Base-by-base conservation (phyloP, 208 protist species). In the Leishmania major region DNA sequence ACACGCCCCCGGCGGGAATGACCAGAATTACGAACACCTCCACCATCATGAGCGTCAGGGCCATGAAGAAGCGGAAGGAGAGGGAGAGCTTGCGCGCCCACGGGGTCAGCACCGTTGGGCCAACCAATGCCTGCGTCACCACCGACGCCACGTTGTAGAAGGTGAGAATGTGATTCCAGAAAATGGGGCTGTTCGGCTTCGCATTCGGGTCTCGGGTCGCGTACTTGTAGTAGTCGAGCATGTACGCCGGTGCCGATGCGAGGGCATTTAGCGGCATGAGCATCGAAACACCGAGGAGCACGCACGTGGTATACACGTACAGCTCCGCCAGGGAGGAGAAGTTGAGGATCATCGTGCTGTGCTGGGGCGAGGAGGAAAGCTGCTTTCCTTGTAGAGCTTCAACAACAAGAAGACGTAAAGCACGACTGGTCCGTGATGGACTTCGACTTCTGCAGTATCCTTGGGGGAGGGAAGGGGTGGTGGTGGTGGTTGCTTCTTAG, bases 231-330 rank as follows among this genome's bases (percentile, higher is more conserved):
- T 96, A 96, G 74, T 96, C 79, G 10, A 92, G 49, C 86, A 98
- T 97, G 87, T 96, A 98, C 22, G 78, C 53, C 0, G 91, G 93
- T 7, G 94, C 94, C 2, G 92, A 96, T 43, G 93, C 94, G 51
- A 98, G 89, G 47, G 91, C 90, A 66, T 98, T 98, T 71, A 97
- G 90, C 4, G 95, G 95, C 89, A 98, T 97, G 31, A 98, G 85
- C 57, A 94, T 81, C 28, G 94, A 94, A 37, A 96, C 85, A 37
- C 96, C 96, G n/a, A 96, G 87, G 40, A 97, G 35, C 25, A 97
- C 79, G 43, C 95, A 93, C 55, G 95, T 96, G 51, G 87, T 67
- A 79, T 96, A 98, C 71, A 93, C 86, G 85, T 91, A 91, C 79
- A 87, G 70, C 82, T 96, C 88, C 40, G 84, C 22, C 22, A 78